Evolutionary conservation across 495 filamentous ascomycete genomes (phyloP).

Genomic region (Penicillium atrosanguineum): DNA sequence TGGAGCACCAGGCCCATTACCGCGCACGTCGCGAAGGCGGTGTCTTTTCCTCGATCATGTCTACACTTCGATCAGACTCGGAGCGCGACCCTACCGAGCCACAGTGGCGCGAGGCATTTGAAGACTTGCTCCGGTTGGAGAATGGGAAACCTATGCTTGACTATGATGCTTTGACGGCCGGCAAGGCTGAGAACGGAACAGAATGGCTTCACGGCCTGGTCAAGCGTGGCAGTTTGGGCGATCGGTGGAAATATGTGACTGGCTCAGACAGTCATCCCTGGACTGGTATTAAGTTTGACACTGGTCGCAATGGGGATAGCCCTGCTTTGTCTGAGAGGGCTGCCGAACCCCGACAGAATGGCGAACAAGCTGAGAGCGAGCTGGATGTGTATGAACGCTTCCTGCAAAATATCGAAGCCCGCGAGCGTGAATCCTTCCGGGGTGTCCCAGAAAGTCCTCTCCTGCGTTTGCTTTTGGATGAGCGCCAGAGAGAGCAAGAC

Average conservation of each 20-base stretch:
- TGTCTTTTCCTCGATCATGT: slow-evolving; percentile 40
- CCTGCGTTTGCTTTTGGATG: slow-evolving; percentile 33
- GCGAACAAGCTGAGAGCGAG: slow-evolving; percentile 32
- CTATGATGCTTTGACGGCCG: slow-evolving; percentile 16
- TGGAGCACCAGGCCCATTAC: slow-evolving; percentile 40
- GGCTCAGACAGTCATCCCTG: slow-evolving; percentile 19
- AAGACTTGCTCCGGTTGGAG: slow-evolving; percentile 51
- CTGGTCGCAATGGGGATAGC: slow-evolving; percentile 11
- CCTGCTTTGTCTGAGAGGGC: slow-evolving; percentile 1
- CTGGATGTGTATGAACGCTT: slow-evolving; percentile 47
- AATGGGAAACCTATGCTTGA: slow-evolving; percentile 49
- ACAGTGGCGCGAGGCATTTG: slow-evolving; percentile 55
- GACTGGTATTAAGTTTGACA: slow-evolving; percentile 25
- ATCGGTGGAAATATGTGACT: slow-evolving; percentile 33
- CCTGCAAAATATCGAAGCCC: slow-evolving; percentile 38
- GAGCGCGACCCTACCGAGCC: slow-evolving; percentile 35
- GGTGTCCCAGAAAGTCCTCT: slow-evolving; percentile 31
- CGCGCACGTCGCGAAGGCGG: slow-evolving; percentile 26
- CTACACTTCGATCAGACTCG: slow-evolving; percentile 26
- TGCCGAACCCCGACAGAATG: slow-evolving; percentile 4
- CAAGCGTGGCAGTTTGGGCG: slow-evolving; percentile 40
- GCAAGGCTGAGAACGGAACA: slow-evolving; percentile 25
- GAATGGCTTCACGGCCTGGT: slow-evolving; percentile 40
- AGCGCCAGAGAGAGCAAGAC: slow-evolving; percentile 23
- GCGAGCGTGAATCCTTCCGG: slow-evolving; percentile 30